phyloP scores from a whole-genome alignment of 208 protist genomes.

The Tritrichomonas musculus region DNA sequence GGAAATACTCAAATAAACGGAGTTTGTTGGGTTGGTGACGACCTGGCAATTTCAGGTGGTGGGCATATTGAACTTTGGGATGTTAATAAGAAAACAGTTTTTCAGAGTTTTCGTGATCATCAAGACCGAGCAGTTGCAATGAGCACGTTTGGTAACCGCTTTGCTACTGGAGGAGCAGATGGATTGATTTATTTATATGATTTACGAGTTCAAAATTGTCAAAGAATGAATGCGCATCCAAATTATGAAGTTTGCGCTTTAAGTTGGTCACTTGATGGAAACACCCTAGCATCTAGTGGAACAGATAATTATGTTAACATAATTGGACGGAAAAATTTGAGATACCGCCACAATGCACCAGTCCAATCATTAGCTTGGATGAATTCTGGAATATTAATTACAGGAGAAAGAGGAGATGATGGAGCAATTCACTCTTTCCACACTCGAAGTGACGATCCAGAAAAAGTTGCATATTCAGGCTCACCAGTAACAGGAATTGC shows the following conservation, averaged over 20 bases:
- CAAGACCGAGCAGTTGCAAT: background rate
- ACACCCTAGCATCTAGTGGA: background rate
- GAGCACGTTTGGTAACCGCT: background rate
- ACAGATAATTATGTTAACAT: background rate
- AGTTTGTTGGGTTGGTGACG: background rate
- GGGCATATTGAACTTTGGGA: background rate
- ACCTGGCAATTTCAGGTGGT: background rate
- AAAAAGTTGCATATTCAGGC: background rate
- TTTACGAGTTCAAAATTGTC: background rate
- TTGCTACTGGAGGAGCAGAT: constrained; percentile 17
- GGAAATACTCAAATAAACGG: background rate
- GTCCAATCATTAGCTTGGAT: background rate
- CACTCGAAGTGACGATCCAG: background rate
- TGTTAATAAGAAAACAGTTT: no score
- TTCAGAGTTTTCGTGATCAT: background rate
- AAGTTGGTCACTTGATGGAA: background rate
- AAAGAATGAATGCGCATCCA: background rate
- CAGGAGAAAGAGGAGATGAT: background rate
- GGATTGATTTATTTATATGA: background rate
- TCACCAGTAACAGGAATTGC: background rate
- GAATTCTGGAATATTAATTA: background rate
- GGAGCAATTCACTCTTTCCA: background rate
- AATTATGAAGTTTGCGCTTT: background rate
- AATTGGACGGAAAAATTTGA: background rate
- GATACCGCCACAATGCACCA: no score